Conservation (phyloP, 495 filamentous ascomycete species). For the Daldinia bambusicola region DNA sequence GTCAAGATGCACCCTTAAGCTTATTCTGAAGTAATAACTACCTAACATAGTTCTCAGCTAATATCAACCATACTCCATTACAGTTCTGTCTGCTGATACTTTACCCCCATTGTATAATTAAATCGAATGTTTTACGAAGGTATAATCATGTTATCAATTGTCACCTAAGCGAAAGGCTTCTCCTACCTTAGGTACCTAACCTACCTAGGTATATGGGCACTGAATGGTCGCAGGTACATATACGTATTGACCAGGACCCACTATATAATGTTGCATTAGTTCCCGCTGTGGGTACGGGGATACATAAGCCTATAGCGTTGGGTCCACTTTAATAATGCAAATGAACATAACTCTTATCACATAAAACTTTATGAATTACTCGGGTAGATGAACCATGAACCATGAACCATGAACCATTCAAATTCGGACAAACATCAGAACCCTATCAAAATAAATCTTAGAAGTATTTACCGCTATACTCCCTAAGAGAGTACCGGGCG, state of each 20-base stretch:
- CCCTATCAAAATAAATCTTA: background rate
- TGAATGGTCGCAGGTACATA: background rate
- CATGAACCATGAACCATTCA: too few species aligned
- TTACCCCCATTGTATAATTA: background rate
- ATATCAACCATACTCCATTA: slow-evolving; percentile 1
- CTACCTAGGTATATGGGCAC: background rate
- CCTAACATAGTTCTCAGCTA: background rate
- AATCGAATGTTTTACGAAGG: background rate
- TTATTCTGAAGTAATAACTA: slow-evolving; percentile 2
- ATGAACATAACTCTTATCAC: background rate
- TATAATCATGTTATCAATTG: background rate
- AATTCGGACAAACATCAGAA: background rate
- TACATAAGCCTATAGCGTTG: background rate
- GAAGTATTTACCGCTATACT: background rate
- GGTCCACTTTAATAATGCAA: background rate
- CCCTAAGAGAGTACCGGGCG: background rate
- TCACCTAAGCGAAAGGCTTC: background rate
- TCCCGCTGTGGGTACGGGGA: background rate
- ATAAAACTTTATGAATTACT: too few species aligned
- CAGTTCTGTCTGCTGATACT: background rate
- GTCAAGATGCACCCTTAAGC: slow-evolving; percentile 2
- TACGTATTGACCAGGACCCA: background rate
- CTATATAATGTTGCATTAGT: slow-evolving; percentile 7
- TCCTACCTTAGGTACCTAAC: background rate
- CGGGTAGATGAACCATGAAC: too few species aligned